Evolutionary conservation across 441 rosid species (phyloP).

Genomic region (Arabidopsis lyrata): DNA sequence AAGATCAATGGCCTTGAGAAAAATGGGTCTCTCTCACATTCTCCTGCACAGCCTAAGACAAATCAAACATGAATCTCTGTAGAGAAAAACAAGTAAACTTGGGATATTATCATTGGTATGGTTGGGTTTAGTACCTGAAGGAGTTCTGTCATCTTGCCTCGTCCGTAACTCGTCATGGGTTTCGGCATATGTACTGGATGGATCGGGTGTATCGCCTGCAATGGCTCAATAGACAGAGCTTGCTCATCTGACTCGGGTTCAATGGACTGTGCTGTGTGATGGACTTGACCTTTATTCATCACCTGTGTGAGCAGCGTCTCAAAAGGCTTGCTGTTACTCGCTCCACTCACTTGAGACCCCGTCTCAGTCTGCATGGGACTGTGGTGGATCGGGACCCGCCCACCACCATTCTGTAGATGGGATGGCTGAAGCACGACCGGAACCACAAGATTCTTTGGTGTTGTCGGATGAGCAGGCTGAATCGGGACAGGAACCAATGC

Average conservation of each 20-base stretch:
- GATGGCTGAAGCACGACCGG: conserved; percentile 58
- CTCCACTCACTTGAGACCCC: conserved; percentile 45
- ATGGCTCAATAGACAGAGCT: conserved; percentile 75
- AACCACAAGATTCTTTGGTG: conserved; percentile 49
- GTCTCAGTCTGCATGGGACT: conserved; percentile 42
- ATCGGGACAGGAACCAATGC: conserved; percentile 46
- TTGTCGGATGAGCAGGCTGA: conserved; percentile 46
- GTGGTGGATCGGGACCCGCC: conserved; percentile 31
- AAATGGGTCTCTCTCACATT: conserved; percentile 62
- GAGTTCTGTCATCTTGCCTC: conserved; percentile 82
- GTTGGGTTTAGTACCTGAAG: conserved; percentile 63
- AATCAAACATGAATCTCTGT: conserved; percentile 18
- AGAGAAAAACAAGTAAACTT: not conserved
- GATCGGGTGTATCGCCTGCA: conserved; percentile 63
- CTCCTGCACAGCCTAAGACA: conserved; percentile 82
- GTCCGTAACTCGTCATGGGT: conserved; percentile 56
- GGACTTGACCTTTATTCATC: conserved; percentile 54
- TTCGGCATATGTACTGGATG: conserved; percentile 52
- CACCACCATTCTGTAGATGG: conserved; percentile 56
- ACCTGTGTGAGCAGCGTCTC: conserved; percentile 72
- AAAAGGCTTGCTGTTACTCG: conserved; percentile 52
- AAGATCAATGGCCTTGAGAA: conserved; percentile 34
- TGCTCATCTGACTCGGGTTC: conserved; percentile 56
- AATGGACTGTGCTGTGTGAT: conserved; percentile 46
- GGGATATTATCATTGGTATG: not conserved